Evolutionary conservation across 805 yeast species (phyloP), one percentile per base, ranked within the genome.

Genomic region (Saturnispora sekii): DNA sequence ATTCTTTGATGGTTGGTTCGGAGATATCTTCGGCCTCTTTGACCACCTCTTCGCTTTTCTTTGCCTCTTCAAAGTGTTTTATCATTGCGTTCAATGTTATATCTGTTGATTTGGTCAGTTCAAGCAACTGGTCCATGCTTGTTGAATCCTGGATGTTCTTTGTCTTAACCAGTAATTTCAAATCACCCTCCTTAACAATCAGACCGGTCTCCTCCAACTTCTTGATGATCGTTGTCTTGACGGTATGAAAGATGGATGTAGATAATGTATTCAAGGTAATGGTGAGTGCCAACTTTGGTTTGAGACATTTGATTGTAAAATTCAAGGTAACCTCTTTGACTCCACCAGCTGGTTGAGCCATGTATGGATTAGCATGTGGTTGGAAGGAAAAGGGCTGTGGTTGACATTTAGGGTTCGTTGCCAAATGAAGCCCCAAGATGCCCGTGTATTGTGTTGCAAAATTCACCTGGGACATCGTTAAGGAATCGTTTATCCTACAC

Each of bases 261-360:
- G 65, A 44, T 41, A 53, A 40, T 4, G 53, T 41, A 15, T 44
- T 46, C 9, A 44, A 15, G 11, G 14, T n/a, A 1, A 58, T 21
- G 12, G 47, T 31, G 3, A 48, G 50, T 33, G 64, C 59, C 60
- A 84, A 82, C 56, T 79, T 84, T 5, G 95, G 95, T 4, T 79
- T 77, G 44, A 86, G 73, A 29, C 89, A 81, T 60, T 81, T 81
- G 57, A 85, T 68, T 2, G 48, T 41, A 8, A 40, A 14, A 33
- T 40, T 18, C 17, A 40, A 28, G 30, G 41, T 31, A 5, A 16
- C 21, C 10, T 36, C 26, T 21, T 21, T 21, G 26, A 8, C 26
- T 21, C 7, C 26, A 21, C 26, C 26, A 5, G 26, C 8, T 15
- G 28, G 41, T 15, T 14, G 29, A 8, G 10, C 14, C 10, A 40